Conservation (phyloP, 495 filamentous ascomycete genomes). For the Aspergillus affinis region DNA sequence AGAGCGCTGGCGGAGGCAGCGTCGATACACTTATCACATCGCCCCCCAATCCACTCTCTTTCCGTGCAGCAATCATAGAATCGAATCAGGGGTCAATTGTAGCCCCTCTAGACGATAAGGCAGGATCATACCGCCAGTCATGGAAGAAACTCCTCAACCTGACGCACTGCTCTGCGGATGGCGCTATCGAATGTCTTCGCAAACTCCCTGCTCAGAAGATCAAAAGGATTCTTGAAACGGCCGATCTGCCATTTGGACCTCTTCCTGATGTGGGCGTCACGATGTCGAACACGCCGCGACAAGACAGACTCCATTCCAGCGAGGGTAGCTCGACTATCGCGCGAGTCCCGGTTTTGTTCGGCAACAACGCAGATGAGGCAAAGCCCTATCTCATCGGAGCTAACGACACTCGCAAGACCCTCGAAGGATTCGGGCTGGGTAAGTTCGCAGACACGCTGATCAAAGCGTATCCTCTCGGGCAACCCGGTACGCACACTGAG, state of each 20-base stretch:
- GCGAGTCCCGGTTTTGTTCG: slow-evolving; percentile 22
- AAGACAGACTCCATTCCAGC: slow-evolving; percentile 2
- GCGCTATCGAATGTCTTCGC: slow-evolving; percentile 4
- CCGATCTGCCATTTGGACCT: slow-evolving; percentile 10
- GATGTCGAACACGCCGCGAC: slow-evolving; percentile 5
- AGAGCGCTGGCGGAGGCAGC: slow-evolving; percentile 26
- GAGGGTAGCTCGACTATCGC: slow-evolving; percentile 5
- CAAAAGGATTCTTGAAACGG: slow-evolving; percentile 9
- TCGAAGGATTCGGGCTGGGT: background rate
- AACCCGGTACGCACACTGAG: slow-evolving; percentile 13
- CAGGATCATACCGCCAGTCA: slow-evolving; percentile 1
- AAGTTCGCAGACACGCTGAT: background rate
- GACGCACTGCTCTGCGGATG: slow-evolving; percentile 8
- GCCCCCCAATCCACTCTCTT: slow-evolving; percentile 18
- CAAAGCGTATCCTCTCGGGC: slow-evolving; percentile 3
- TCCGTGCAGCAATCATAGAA: slow-evolving; percentile 30
- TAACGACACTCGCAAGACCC: slow-evolving; percentile 12
- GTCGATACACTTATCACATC: slow-evolving; percentile 20
- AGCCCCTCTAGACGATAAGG: background rate
- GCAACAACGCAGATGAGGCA: slow-evolving; percentile 23
- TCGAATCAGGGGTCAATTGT: slow-evolving; percentile 16
- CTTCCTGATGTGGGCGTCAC: slow-evolving; percentile 5
- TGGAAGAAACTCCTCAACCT: slow-evolving; percentile 18
- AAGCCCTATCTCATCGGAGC: slow-evolving; percentile 10
- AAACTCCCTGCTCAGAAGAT: slow-evolving; percentile 5